Base-by-base conservation (phyloP, 192 early-diverging fungal genomes). In the Coemansia sp. region DNA sequence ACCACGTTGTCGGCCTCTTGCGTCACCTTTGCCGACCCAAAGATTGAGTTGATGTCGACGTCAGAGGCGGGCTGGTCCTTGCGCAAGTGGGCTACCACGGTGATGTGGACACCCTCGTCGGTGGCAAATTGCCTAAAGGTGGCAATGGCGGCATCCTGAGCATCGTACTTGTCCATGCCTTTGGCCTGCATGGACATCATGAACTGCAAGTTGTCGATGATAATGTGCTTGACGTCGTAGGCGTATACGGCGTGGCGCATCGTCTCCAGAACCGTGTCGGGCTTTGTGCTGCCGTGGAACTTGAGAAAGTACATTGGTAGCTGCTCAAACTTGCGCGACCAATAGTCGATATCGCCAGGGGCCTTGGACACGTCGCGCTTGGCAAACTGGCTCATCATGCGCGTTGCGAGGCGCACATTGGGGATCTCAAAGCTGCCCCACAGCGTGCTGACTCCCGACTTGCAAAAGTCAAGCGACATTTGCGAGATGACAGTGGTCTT, bases 341-440 rank as follows among this genome's bases (percentile, higher is more conserved):
- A 87, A 31, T 77, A 75, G 74, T 87, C 84, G 36, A 92, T 73
- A 38, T 89, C 88, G 38, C 82, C 65, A 12, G 85, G 84, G 13
- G 59, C 27, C 29, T 67, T 40, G 4, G 88, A 66, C 41, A 92
- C 75, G 64, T 90, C 88, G 63, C 85, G 79, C 15, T 73, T 85
- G 22, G 88, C 88, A 63, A 86, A 85, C 75, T 92, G 91, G 70
- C 80, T 83, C 67, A 92, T 66, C 90, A 92, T 92, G 27, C 87
- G 86, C 49, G 88, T 89, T 0, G 88, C 88, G 24, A 92, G 77
- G 11, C 90, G 79, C 59, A 88, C 80, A 47, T 91, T 91, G n/a
- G 86, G 85, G 63, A 92, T 90, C 78, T 92, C 91, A 84, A 92
- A 92, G 52, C 88, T 90, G 41, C 91, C 91, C 91, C 91, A 92